These are phyloP conservation scores for Vittaforma corneae DNA, from an alignment of 371 early-diverging fungal genomes.

Conservation along the genomic window DNA sequence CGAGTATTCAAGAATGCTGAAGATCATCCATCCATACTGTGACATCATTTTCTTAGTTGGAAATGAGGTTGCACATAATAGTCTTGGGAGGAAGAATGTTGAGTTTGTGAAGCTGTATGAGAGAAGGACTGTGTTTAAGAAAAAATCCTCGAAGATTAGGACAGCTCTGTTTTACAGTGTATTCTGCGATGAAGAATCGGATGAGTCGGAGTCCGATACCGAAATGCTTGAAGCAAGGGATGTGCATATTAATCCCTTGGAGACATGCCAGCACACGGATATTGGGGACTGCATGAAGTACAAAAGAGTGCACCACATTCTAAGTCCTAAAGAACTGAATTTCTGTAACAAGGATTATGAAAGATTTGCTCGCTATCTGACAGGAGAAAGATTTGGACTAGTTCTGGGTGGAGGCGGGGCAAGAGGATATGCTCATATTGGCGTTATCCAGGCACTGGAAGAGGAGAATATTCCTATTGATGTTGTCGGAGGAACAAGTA, in stretches of 20 bases:
- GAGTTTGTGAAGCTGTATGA: slow-evolving; percentile 11
- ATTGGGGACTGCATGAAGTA: background rate
- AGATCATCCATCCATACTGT: slow-evolving; percentile 9
- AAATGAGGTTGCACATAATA: background rate
- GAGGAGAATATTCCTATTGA: slow-evolving; percentile 94
- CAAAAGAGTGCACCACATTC: slow-evolving; percentile 15
- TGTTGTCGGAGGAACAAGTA: slow-evolving; percentile 82
- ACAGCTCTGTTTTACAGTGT: background rate
- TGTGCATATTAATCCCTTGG: background rate
- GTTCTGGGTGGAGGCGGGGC: slow-evolving; percentile 99
- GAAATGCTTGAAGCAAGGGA: slow-evolving; percentile 1
- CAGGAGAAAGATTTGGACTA: slow-evolving; percentile 81
- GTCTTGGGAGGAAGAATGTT: background rate
- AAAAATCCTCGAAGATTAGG: background rate
- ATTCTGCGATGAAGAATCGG: background rate
- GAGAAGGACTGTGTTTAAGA: background rate
- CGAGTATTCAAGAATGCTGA: slow-evolving; percentile 13
- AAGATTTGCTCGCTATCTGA: slow-evolving; percentile 76
- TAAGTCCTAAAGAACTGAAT: slow-evolving; percentile 15
- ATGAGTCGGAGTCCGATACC: slow-evolving; percentile 1
- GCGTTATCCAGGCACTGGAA: slow-evolving; percentile 84
- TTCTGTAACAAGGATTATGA: slow-evolving; percentile 61
- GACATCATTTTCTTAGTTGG: slow-evolving; percentile 24
- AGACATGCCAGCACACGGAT: background rate
- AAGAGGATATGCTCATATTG: slow-evolving; percentile 84